Percentiles rank a stretch among this genome's conserved stretches.
phyloP scores from a whole-genome alignment of 257 asterid species.

The Perilla frutescens region DNA sequence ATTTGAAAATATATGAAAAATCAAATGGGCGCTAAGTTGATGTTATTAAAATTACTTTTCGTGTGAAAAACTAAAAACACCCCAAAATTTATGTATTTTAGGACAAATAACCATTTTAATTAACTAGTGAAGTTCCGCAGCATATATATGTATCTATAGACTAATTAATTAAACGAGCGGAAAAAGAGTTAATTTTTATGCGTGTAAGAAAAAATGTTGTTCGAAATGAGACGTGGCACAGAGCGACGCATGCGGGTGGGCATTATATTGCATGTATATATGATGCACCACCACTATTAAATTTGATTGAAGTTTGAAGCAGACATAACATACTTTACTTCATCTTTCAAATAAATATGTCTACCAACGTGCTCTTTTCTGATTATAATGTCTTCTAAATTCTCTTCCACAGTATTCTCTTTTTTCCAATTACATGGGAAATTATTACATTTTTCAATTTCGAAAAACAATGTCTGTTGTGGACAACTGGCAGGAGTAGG shows the following conservation, averaged over 20 bases:
- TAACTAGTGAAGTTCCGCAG: too few species aligned
- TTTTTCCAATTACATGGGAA: too few species aligned
- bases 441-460: too few species aligned
- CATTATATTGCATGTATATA: background rate
- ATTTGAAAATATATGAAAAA: too few species aligned
- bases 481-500: too few species aligned
- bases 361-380: conserved; percentile 28
- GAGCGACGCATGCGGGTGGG: conserved; percentile 48
- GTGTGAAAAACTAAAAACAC: too few species aligned
- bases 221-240: conserved; percentile 39
- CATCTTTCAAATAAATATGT: conserved; percentile 33
- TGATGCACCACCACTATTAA: conserved; percentile 17
- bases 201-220: background rate
- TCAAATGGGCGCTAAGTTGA: too few species aligned
- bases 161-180: background rate
- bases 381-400: conserved; percentile 25
- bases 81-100: too few species aligned
- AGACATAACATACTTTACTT: conserved; percentile 38
- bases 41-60: too few species aligned
- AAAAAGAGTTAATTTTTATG: background rate
- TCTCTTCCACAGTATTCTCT: background rate
- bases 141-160: too few species aligned
- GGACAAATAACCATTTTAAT: too few species aligned
- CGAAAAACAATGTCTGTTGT: too few species aligned
- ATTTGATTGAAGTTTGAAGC: conserved; percentile 35